Percentiles rank a stretch among this genome's conserved stretches.
Evolutionary conservation across 257 asterid species (phyloP).

Genomic region (Solanum chiquidenum): DNA sequence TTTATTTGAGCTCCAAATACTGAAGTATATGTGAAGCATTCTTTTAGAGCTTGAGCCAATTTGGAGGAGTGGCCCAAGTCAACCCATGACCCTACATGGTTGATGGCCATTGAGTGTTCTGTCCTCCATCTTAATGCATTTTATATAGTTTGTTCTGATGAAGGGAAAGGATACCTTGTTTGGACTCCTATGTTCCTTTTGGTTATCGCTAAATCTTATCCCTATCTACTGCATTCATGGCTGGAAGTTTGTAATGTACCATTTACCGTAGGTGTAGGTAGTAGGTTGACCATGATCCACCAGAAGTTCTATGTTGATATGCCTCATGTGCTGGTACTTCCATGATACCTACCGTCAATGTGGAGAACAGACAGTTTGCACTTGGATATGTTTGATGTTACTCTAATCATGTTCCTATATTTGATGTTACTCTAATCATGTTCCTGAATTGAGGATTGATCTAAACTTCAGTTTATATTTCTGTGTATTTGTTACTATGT

Average conservation of each 20-base stretch:
- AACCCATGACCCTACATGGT: neutral
- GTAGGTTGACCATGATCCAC: neutral
- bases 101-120: neutral
- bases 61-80: neutral
- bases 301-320: neutral
- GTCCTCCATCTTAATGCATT: neutral
- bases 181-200: neutral
- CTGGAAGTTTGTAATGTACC: neutral
- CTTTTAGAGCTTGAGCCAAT: neutral
- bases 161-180: neutral
- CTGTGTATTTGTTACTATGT: neutral
- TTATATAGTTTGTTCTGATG: neutral
- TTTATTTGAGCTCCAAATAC: neutral
- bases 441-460: neutral
- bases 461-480: neutral
- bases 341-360: neutral
- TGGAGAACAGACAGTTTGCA: neutral
- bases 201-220: neutral
- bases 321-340: neutral
- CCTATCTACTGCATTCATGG: neutral
- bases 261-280: neutral
- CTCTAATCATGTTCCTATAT: too few relatives aligned
- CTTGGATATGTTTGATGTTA: neutral
- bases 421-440: neutral
- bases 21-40: neutral